These are phyloP conservation scores for Penicillium sumatraense DNA, from an alignment of 2,329 filamentous ascomycete species.

Conservation along the genomic window DNA sequence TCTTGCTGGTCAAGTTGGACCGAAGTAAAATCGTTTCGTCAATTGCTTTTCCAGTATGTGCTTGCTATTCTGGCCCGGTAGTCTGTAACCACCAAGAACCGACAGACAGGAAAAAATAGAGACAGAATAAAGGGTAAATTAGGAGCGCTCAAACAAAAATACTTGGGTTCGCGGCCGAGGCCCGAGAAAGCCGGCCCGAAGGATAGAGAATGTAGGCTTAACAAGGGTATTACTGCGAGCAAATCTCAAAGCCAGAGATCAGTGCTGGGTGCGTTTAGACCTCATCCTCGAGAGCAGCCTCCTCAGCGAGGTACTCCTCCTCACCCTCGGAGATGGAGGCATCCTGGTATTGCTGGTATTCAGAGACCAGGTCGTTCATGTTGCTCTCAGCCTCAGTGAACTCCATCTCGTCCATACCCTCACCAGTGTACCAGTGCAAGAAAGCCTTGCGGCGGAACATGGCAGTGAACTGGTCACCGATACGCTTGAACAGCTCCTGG, in stretches of 20 bases:
- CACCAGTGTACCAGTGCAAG: conserved; percentile 99
- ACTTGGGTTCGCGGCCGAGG: conserved; percentile 31
- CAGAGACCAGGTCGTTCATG: conserved; percentile 99
- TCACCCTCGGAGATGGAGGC: conserved; percentile 96
- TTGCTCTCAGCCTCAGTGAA: conserved; percentile 99
- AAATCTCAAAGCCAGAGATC: conserved; percentile 32
- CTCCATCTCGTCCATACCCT: conserved; percentile 99
- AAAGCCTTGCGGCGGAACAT: conserved; percentile 99
- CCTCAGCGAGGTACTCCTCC: conserved; percentile 86
- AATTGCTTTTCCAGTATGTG: conserved; percentile 41
- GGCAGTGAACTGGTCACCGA: conserved; percentile 98
- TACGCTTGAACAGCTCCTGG: conserved; percentile 99
- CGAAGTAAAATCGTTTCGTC: conserved; percentile 21
- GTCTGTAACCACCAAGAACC: conserved; percentile 20
- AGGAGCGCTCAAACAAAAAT: conserved; percentile 44
- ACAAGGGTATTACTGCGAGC: conserved; percentile 44
- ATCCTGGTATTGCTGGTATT: conserved; percentile 99
- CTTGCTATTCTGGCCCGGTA: conserved; percentile 35
- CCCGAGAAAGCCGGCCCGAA: conserved; percentile 24
- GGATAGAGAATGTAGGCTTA: conserved; percentile 38
- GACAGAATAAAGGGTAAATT: conserved; percentile 39
- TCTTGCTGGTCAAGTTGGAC: neutral
- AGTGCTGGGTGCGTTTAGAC: conserved; percentile 57
- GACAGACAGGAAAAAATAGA: conserved; percentile 37
- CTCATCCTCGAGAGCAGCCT: conserved; percentile 73